These are phyloP conservation scores for Sequoia sempervirens DNA, from an alignment of 75 land plant genomes.

Conservation along the genomic window DNA sequence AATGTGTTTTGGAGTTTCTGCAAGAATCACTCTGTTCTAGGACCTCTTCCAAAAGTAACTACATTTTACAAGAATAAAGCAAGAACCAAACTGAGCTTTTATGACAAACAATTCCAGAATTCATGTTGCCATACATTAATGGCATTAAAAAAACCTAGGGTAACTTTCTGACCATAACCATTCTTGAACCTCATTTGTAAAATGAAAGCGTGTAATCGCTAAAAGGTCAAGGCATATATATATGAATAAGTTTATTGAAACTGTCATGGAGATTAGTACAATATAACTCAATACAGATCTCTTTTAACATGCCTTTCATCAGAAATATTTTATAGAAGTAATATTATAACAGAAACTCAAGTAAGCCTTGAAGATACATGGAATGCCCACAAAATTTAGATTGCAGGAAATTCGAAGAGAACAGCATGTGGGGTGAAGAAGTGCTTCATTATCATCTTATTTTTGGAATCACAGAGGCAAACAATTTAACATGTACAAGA, in stretches of 20 bases:
- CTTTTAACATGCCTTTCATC: neutral
- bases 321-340: neutral
- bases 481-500: constrained; percentile 3
- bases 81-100: neutral
- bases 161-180: neutral
- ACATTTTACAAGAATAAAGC: neutral
- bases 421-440: neutral
- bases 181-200: neutral
- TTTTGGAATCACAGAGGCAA: neutral
- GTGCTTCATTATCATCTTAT: neutral
- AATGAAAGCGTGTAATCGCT: neutral
- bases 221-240: neutral
- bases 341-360: neutral
- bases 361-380: neutral
- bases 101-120: neutral
- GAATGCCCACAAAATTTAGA: neutral
- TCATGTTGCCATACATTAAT: neutral
- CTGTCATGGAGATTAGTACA: neutral
- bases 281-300: neutral
- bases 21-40: neutral
- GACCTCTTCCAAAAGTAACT: neutral
- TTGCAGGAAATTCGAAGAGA: neutral
- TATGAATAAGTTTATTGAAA: neutral
- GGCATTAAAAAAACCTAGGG: neutral
- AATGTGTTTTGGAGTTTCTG: neutral